These are phyloP conservation scores for Dovyalis caffra DNA, from an alignment of 345 rosid genomes.

Conservation along the genomic window DNA sequence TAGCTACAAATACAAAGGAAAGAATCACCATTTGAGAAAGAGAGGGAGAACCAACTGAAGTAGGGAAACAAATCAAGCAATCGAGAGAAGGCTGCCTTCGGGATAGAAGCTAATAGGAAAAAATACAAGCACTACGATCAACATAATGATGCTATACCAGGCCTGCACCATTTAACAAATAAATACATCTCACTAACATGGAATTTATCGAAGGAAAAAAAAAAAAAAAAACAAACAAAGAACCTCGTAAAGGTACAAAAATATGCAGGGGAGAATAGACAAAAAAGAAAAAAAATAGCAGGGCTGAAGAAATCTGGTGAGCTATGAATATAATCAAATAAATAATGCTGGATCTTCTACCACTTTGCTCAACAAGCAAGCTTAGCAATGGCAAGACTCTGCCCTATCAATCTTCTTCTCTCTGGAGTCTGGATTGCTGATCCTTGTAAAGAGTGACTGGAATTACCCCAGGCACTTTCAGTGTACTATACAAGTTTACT, in stretches of 20 bases:
- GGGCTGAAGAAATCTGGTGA: neutral
- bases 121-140: neutral
- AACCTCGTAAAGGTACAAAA: neutral
- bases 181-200: neutral
- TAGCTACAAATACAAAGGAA: neutral
- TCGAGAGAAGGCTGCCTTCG: conserved; percentile 7
- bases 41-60: neutral
- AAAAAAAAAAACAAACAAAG: conserved; percentile 4
- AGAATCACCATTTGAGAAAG: neutral
- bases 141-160: neutral
- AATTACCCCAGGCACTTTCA: neutral
- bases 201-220: neutral
- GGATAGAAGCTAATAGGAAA: conserved; percentile 6
- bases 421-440: neutral
- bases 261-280: conserved; percentile 2
- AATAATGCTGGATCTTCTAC: neutral
- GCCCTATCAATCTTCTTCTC: neutral
- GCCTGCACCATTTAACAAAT: conserved; percentile 8
- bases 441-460: neutral
- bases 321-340: conserved; percentile 4
- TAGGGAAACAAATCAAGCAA: neutral
- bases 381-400: neutral
- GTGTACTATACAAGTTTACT: conserved; percentile 4
- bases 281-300: neutral
- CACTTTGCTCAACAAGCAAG: neutral